These are phyloP conservation scores for Gardenia jasminoides DNA, from an alignment of 257 asterid genomes.

Conservation along the genomic window DNA sequence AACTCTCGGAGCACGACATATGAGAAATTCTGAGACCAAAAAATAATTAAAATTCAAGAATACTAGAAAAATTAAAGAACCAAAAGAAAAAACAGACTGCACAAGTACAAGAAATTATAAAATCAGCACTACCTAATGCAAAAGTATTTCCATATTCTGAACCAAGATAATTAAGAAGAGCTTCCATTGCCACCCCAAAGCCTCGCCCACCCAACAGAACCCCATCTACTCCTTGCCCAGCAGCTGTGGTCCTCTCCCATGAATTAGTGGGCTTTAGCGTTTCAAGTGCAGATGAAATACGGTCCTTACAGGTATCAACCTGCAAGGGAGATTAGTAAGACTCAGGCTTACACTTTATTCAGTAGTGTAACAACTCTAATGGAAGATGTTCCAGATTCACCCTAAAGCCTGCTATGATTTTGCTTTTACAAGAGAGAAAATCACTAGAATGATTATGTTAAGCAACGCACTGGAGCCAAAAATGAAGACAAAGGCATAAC, in stretches of 20 bases:
- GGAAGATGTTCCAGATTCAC: not conserved
- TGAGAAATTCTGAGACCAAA: not conserved
- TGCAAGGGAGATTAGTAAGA: constrained; percentile 32
- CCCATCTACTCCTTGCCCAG: constrained; percentile 91
- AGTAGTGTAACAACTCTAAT: not conserved
- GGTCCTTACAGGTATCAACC: constrained; percentile 95
- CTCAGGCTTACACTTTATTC: not conserved
- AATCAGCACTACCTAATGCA: constrained; percentile 65
- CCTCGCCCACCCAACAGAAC: constrained; percentile 93
- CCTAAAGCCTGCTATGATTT: not conserved
- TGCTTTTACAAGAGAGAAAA: constrained; percentile 3
- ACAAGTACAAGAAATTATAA: not conserved
- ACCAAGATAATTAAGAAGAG: constrained; percentile 82
- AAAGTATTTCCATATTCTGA: constrained; percentile 95
- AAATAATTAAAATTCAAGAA: not conserved
- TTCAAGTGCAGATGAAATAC: constrained; percentile 86
- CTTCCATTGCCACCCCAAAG: constrained; percentile 96
- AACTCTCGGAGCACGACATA: not conserved
- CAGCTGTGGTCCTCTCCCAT: constrained; percentile 90
- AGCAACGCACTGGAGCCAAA: constrained; percentile 81
- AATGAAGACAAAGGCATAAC: constrained; percentile 94
- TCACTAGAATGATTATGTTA: constrained; percentile 16
- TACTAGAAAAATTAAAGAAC: not conserved
- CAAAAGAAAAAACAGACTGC: not conserved
- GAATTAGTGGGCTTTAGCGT: constrained; percentile 82